Conservation (phyloP, 1,139 yeast species). For the Meyerozyma guilliermondii region DNA sequence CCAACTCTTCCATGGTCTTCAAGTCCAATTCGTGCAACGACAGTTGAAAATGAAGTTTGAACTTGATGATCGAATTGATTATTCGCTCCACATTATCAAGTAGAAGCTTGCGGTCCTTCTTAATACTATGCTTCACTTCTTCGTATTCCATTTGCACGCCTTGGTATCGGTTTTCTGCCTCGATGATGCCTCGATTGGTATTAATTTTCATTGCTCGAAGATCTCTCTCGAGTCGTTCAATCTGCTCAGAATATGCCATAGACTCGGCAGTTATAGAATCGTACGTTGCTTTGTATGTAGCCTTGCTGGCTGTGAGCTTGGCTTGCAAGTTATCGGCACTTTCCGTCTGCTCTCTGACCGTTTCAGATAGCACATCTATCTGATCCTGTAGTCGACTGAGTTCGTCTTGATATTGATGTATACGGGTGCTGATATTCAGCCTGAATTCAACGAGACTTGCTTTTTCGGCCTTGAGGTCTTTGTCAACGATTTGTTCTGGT, state of each 20-base stretch:
- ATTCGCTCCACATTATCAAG: constrained; percentile 51
- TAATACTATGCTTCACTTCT: constrained; percentile 43
- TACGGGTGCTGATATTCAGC: constrained; percentile 40
- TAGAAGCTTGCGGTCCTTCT: constrained; percentile 43
- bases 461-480: constrained; percentile 33
- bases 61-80: constrained; percentile 54
- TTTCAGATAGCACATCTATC: constrained; percentile 52
- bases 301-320: constrained; percentile 47
- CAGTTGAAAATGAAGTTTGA: constrained; percentile 62
- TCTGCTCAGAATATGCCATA: constrained; percentile 54
- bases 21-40: constrained; percentile 49
- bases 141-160: constrained; percentile 53
- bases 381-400: constrained; percentile 54
- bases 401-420: constrained; percentile 56
- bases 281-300: constrained; percentile 53
- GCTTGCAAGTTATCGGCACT: constrained; percentile 57
- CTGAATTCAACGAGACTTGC: constrained; percentile 42
- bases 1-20: constrained; percentile 34
- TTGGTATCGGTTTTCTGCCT: constrained; percentile 53
- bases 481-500: constrained; percentile 27
- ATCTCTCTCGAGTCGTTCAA: constrained; percentile 62
- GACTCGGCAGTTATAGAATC: constrained; percentile 54
- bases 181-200: constrained; percentile 50
- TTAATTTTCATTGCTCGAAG: constrained; percentile 48
- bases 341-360: constrained; percentile 53